Base-by-base conservation (phyloP, 2,329 filamentous ascomycete species). In the Lojkania enalia region DNA sequence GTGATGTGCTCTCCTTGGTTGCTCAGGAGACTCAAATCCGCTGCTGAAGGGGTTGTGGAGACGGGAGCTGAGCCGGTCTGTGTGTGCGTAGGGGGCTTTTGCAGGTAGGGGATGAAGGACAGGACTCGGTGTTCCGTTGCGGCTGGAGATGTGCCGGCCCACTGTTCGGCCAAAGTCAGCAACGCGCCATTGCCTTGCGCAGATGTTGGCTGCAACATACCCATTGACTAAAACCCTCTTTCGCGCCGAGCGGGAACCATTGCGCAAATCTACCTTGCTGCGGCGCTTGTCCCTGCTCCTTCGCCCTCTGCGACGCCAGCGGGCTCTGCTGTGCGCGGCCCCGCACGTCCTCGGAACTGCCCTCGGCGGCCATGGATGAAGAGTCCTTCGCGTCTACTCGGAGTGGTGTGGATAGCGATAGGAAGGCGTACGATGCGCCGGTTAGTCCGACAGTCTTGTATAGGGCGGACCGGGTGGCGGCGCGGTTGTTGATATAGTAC, bases 161-260 rank as follows among this genome's bases (percentile, higher is more conserved):
- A 99, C 90, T 91, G 63, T 29, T 60, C 56, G 9, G 30, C 48
- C 30, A 11, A 25, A 33, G 48, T 48, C 20, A 52, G 40, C 36
- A 13, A 20, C 20, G 27, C n/a, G 11, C 14, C 9, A 25, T 33
- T 15, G 27, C n/a, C 32, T 14, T 6, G 18, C 2, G 16, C n/a
- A 1, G 5, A 21, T 4, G 39, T 19, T 36, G 19, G 11, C 11
- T 11, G 14, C 39, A 40, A 77, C 84, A 52, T 72, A 89, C 87
- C 90, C 94, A 97, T 78, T 97, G 92, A 57, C 81, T 86, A 52
- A 90, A 89, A 13, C 89, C 92, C 46, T 96, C 90, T 63, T 91
- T 94, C 74, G 96, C 96, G 38, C 90, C 86, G 16, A 97, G 74
- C 2, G 94, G 91, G 56, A 99, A 97, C 69, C 81, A 85, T 23